Evolutionary conservation across 306 rosid genomes (phyloP), one percentile per base, ranked within the genome.

Genomic region (Luffa aegyptiaca): DNA sequence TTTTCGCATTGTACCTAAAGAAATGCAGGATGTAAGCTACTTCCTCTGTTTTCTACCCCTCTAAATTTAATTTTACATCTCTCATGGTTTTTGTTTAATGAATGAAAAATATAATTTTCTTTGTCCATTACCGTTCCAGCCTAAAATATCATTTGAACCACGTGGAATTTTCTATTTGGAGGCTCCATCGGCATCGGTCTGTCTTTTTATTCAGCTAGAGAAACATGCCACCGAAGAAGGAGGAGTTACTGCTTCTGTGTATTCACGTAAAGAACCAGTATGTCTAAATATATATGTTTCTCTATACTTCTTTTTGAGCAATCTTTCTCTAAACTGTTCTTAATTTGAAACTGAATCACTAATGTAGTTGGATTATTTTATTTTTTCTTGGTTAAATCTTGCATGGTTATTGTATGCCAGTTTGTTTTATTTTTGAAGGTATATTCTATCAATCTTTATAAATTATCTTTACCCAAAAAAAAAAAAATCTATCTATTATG

Each of bases 181-280:
- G 61, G 97, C 91, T 36, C 97, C 99, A 65, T 93, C 99, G 11
- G 91, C 97, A 73, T 90, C 98, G 33, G 96, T 94, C 82, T 95
- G 97, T 85, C 89, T 95, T 82, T 85, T 95, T 64, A 93, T 95
- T 88, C 99, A 95, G 87, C 89, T 95, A 87, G 99, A 95, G 86
- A 95, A 90, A 91, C 97, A 95, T 90, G 94, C 92, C 77, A 89
- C 97, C 18, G 99, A 95, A 85, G 97, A 95, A 86, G 97, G 97
- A 78, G 99, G 99, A 79, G 93, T 95, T 80, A 77, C 93, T 14
- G 83, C 97, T 85, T 91, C 97, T 68, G 99, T 91, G 82, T 95
- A 95, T 91, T 91, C 97, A 41, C 99, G 96, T 64, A 95, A 95
- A 91, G 99, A 95, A 83, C 88, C 94, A 57, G 99, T 94, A 92